Evolutionary conservation across 1,284 basidiomycete genomes (phyloP), one percentile per base, ranked within the genome.

Genomic region (Marasmius oreades): DNA sequence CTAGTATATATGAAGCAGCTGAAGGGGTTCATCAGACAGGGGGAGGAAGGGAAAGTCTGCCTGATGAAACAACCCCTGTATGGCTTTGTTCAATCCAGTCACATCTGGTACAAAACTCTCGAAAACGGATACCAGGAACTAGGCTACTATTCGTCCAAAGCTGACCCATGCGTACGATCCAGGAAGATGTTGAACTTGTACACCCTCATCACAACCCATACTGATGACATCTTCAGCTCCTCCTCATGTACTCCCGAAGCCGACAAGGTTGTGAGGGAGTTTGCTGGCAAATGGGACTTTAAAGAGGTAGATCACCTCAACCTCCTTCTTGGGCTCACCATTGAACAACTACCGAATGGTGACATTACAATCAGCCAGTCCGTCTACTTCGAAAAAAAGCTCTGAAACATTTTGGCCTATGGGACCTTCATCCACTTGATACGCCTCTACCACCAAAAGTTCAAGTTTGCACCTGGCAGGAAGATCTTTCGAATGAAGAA

Each of bases 71-170:
- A 34, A 2, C 59, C 56, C 1, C 34, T 60, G 1, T 60, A 58
- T 24, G 53, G 59, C 2, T 23, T 55, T 3, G 34, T 55, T 1
- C 59, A 60, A 45, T 56, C 59, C 0, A 50, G 59, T 18, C 59
- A 60, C 51, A 58, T 60, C 22, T 60, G 59, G 56, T 60, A 58
- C 43, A 55, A 56, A n/a, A 42, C 51, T 1, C 53, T 60, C 7
- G 51, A 44, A 10, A 12, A 51, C 3, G 56, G 53, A 2, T 60
- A 39, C 37, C 37, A 18, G 4, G 50, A 55, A 22, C 51, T 60
- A 1, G 50, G 59, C 7, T 60, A 57, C 50, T 26, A 44, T 2
- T 53, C 56, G 33, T 57, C 22, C 37, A 34, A 22, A 1, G 55
- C 59, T 0, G 56, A 60, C 44, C 59, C 59, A 24, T 60, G 59